A percentile compares a stretch with the other conserved stretches of the same genome.
These are phyloP conservation scores for Chenopodium album DNA, from an alignment of 148 eudicot genomes.

Conservation along the genomic window DNA sequence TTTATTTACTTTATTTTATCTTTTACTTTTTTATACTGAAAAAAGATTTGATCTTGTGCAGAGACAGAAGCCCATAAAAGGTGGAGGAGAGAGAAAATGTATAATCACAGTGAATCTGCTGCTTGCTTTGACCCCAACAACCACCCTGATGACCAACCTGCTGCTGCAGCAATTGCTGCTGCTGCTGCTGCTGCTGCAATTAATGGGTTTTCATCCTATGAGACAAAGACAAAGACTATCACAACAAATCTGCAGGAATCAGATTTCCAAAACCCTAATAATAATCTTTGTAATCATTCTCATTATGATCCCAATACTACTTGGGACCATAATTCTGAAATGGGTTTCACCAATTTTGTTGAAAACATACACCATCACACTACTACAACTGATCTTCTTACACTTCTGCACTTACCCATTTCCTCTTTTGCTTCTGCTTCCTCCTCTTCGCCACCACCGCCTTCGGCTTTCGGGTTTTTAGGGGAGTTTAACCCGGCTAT, in stretches of 20 bases:
- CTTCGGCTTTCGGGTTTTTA: constrained; percentile 11
- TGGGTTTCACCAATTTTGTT: constrained; percentile 19
- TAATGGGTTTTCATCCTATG: constrained; percentile 41
- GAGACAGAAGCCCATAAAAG: constrained; percentile 29
- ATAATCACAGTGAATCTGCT: constrained; percentile 37
- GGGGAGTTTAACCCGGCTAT: constrained; percentile 22
- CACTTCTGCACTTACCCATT: constrained; percentile 45
- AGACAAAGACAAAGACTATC: constrained; percentile 3
- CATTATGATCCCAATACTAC: background rate
- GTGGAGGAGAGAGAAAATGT: constrained; percentile 32
- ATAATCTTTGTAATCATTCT: constrained; percentile 9
- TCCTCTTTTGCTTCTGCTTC: constrained; percentile 28
- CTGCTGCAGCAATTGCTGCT: constrained; percentile 19
- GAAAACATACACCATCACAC: constrained; percentile 14
- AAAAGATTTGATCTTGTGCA: constrained; percentile 6
- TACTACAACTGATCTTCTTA: constrained; percentile 45
- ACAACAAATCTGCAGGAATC: constrained; percentile 9
- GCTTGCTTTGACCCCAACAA: constrained; percentile 56
- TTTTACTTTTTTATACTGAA: background rate
- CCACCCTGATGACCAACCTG: constrained; percentile 32
- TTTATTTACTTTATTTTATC: background rate
- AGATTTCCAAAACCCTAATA: constrained; percentile 24
- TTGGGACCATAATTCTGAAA: constrained; percentile 23
- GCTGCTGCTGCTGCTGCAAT: background rate
- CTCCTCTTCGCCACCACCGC: constrained; percentile 14